Evolutionary conservation across 2,329 filamentous ascomycete genomes (phyloP).

Genomic region (Xylariaceae sp.): DNA sequence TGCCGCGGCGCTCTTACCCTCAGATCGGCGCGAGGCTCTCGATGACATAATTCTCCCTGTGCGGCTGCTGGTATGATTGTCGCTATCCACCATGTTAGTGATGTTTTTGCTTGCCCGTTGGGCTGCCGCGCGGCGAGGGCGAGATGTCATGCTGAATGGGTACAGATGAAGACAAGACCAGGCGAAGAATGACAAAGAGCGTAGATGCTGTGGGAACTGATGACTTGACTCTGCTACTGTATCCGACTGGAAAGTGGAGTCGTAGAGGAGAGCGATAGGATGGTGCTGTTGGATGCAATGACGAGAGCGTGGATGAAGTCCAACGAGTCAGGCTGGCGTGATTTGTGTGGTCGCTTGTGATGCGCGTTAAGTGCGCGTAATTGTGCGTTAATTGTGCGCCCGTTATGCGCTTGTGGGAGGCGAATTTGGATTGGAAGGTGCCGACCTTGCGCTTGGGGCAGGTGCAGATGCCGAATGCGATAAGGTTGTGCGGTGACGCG

Average conservation of each 20-base stretch:
- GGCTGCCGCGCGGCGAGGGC: constrained; percentile 40
- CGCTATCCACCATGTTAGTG: constrained; percentile 49
- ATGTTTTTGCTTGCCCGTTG: constrained; percentile 43
- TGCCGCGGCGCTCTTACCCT: constrained; percentile 41
- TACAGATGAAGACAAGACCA: background rate
- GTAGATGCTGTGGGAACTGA: constrained; percentile 1
- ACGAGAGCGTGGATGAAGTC: background rate
- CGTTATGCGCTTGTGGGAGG: constrained; percentile 10
- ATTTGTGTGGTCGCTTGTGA: constrained; percentile 26
- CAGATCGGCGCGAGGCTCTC: constrained; percentile 45
- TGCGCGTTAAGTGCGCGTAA: constrained; percentile 5
- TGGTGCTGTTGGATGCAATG: background rate
- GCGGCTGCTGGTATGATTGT: constrained; percentile 34
- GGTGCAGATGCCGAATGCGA: constrained; percentile 22
- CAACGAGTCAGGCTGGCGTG: background rate
- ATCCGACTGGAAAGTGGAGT: constrained; percentile 4
- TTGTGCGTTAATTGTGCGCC: background rate
- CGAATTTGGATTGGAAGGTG: background rate
- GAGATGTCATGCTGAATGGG: constrained; percentile 28
- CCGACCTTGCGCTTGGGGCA: background rate
- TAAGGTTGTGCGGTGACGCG: constrained; percentile 27
- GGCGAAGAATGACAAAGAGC: background rate
- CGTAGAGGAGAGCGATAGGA: background rate
- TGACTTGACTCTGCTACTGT: constrained; percentile 1
- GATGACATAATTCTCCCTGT: constrained; percentile 45